Base-by-base conservation (phyloP, 352 stramenopile genomes). In the Phytophthora aleatoria region DNA sequence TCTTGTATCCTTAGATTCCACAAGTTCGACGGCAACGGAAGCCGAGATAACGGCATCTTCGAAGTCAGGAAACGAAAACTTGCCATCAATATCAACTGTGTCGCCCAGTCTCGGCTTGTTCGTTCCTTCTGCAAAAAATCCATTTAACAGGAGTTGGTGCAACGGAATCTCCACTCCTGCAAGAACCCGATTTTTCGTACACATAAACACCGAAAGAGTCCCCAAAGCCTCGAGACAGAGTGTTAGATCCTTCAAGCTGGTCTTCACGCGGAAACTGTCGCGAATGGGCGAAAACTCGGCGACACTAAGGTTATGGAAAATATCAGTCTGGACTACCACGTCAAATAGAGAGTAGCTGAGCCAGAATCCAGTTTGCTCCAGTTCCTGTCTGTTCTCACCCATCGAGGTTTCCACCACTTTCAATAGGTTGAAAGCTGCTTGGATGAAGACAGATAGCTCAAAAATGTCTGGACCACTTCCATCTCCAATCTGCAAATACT, bases 261-360 rank as follows among this genome's bases (percentile, higher is more conserved):
- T 90, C 50, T 74, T 66, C 35, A 94, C 69, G 5, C 85, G 82
- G 38, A 95, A 95, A 48, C 67, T 87, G 54, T 93, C 85, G 13
- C 79, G 82, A 44, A 95, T 91, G 3, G 82, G 58, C 10, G 77
- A 65, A 57, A 95, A 95, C 30, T 88, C 74, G 3, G 81, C 70
- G 8, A 56, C 31, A 3, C 74, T 61, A 5, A 94, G 64, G 50
- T 89, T 76, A 48, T 77, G 69, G 30, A 95, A 95, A 26, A 93
- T 72, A 45, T 94, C 85, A 0, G 83, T 95, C 50, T 92, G 87
- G 7, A 95, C 84, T 13, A 95, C 79, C 12, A 95, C 75, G 35
- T 89, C 85, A 51, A 95, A 95, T 3, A 95, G 70, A 26, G 85
- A 92, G 54, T 95, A 95, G 50, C 83, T 92, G 38, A 95, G 69